These are phyloP conservation scores for Xerocomellus chrysenteron DNA, from an alignment of 768 basidiomycete species.

Conservation along the genomic window DNA sequence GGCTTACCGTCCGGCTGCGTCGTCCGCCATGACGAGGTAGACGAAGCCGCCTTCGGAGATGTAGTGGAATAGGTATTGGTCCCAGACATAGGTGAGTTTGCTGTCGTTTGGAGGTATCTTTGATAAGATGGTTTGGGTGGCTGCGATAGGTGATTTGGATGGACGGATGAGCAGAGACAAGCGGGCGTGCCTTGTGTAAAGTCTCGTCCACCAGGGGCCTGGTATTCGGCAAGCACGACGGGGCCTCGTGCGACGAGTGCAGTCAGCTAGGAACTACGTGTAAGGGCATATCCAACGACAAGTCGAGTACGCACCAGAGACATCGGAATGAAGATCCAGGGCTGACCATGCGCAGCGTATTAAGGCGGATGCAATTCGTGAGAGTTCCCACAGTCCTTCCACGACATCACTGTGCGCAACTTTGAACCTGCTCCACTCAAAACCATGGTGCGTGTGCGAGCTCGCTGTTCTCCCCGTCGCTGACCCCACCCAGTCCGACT, in stretches of 20 bases:
- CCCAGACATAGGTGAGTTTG: slow-evolving; percentile 87
- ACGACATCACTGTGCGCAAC: slow-evolving; percentile 17
- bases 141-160: slow-evolving; percentile 37
- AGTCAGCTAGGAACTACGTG: slow-evolving; percentile 56
- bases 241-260: slow-evolving; percentile 78
- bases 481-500: slow-evolving; percentile 63
- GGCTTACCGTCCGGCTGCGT: slow-evolving; percentile 76
- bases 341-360: neutral
- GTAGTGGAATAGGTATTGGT: slow-evolving; percentile 93
- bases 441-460: slow-evolving; percentile 34
- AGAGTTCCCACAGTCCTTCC: slow-evolving; percentile 25
- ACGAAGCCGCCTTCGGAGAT: slow-evolving; percentile 84
- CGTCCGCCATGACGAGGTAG: slow-evolving; percentile 94
- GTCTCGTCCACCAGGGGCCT: slow-evolving; percentile 68
- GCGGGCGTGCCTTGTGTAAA: slow-evolving; percentile 76
- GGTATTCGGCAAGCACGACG: slow-evolving; percentile 85
- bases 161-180: neutral
- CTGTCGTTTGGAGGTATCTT: slow-evolving; percentile 93
- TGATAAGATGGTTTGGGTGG: slow-evolving; percentile 83
- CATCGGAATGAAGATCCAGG: slow-evolving; percentile 10
- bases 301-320: slow-evolving; percentile 24
- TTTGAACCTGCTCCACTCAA: slow-evolving; percentile 7
- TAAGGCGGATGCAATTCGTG: neutral
- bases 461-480: neutral
- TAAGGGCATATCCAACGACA: neutral